Evolutionary conservation across 177 flowering plant species (phyloP).

Genomic region (Tripterygium wilfordii): DNA sequence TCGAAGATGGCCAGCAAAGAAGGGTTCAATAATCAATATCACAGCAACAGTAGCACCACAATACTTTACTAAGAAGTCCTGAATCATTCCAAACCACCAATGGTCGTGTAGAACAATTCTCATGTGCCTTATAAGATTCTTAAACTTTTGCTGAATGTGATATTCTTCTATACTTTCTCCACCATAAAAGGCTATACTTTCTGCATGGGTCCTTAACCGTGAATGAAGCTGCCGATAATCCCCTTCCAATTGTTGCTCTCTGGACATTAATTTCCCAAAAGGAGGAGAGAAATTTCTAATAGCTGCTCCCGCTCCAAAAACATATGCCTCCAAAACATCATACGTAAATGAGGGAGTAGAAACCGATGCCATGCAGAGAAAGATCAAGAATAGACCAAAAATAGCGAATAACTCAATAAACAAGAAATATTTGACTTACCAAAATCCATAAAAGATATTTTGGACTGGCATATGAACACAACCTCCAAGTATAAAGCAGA

Average conservation of each 20-base stretch:
- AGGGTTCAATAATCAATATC: constrained; percentile 92
- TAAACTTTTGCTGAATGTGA: constrained; percentile 85
- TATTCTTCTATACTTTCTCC: constrained; percentile 90
- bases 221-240: constrained; percentile 96
- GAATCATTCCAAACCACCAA: constrained; percentile 99
- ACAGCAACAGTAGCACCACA: constrained; percentile 98
- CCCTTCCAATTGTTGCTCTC: constrained; percentile 97
- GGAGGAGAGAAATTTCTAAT: constrained; percentile 90
- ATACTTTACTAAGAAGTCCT: constrained; percentile 92
- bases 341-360: too few relatives aligned
- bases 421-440: too few relatives aligned
- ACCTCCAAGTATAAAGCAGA: constrained; percentile 90
- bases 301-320: constrained; percentile 72
- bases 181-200: constrained; percentile 97
- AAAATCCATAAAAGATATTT: constrained; percentile 94
- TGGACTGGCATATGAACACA: constrained; percentile 98
- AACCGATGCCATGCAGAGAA: too few relatives aligned
- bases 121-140: constrained; percentile 66
- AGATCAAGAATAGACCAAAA: too few relatives aligned
- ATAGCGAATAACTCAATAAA: too few relatives aligned
- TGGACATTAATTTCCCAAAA: constrained; percentile 91
- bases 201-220: constrained; percentile 93
- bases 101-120: constrained; percentile 83
- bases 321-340: constrained; percentile 67
- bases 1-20: constrained; percentile 82